Percentiles rank a stretch among this genome's conserved stretches.
phyloP scores from a whole-genome alignment of 78 protist species.

The Neovahlkampfia damariscottae region DNA sequence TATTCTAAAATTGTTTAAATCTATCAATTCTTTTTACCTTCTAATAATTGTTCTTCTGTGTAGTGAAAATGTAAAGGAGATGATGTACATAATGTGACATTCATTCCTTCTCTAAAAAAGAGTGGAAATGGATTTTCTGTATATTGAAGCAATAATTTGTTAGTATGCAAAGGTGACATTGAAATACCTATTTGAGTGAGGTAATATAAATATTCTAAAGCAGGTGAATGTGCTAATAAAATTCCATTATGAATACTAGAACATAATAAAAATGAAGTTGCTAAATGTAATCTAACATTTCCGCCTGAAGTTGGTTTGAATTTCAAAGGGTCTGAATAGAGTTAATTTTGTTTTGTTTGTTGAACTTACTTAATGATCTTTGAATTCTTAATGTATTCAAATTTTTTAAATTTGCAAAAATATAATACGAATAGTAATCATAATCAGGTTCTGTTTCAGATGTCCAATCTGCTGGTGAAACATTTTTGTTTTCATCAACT shows the following conservation, averaged over 20 bases:
- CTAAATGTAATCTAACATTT: constrained; percentile 58
- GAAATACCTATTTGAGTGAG: constrained; percentile 76
- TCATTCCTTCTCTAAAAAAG: constrained; percentile 76
- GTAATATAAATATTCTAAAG: constrained; percentile 83
- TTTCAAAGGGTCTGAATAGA: too few relatives aligned
- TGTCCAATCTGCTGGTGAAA: constrained; percentile 71
- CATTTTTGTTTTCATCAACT: constrained; percentile 80
- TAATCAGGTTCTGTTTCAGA: constrained; percentile 73
- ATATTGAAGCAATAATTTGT: constrained; percentile 76
- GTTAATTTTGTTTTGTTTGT: too few relatives aligned
- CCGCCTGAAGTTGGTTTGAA: too few relatives aligned
- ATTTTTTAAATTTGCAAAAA: constrained; percentile 73
- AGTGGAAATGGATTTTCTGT: constrained; percentile 76
- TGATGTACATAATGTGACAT: constrained; percentile 87
- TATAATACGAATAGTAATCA: constrained; percentile 73
- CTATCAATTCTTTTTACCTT: too few relatives aligned
- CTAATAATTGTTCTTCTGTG: constrained; percentile 90
- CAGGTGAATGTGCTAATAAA: constrained; percentile 61
- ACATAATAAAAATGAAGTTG: constrained; percentile 53
- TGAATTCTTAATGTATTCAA: constrained; percentile 56
- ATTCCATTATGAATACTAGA: constrained; percentile 96
- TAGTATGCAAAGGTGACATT: constrained; percentile 88
- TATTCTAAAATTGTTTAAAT: too few relatives aligned
- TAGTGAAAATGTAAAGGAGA: constrained; percentile 92
- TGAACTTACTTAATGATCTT: too few relatives aligned